Conservation (phyloP, 2,329 filamentous ascomycete genomes). For the Colletotrichum sp. region DNA sequence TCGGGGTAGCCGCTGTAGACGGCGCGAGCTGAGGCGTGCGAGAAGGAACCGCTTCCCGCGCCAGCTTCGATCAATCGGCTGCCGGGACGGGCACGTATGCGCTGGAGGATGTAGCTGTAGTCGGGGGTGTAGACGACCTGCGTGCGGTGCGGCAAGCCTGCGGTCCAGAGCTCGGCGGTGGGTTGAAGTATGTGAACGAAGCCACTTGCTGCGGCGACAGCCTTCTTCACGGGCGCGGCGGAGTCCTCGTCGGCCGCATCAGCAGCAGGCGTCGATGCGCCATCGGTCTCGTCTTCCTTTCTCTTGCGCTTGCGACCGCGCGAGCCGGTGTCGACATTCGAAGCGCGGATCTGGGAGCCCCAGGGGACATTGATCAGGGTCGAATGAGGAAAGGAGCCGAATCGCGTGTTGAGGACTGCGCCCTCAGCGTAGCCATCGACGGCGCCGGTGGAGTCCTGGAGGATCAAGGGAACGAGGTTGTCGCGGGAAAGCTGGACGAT, state of each 20-base stretch:
- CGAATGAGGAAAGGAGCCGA: slow-evolving; percentile 86
- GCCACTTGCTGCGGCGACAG: slow-evolving; percentile 64
- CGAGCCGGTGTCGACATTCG: slow-evolving; percentile 90
- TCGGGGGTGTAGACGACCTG: slow-evolving; percentile 89
- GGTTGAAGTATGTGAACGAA: slow-evolving; percentile 82
- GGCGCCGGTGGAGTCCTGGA: slow-evolving; percentile 65
- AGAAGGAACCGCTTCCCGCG: slow-evolving; percentile 83
- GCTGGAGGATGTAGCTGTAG: slow-evolving; percentile 83
- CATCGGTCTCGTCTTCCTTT: slow-evolving; percentile 44
- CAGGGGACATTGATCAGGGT: slow-evolving; percentile 81
- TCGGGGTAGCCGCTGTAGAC: slow-evolving; percentile 75
- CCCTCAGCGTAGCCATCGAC: slow-evolving; percentile 78
- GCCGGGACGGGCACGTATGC: slow-evolving; percentile 76
- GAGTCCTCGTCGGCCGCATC: slow-evolving; percentile 38
- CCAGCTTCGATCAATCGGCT: slow-evolving; percentile 80
- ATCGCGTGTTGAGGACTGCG: slow-evolving; percentile 87
- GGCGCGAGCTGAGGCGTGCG: slow-evolving; percentile 77
- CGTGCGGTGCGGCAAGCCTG: slow-evolving; percentile 79
- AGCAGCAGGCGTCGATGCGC: slow-evolving; percentile 26
- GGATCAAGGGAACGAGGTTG: slow-evolving; percentile 77
- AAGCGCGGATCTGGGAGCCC: slow-evolving; percentile 92
- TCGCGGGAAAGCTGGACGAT: slow-evolving; percentile 91
- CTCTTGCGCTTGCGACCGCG: slow-evolving; percentile 73
- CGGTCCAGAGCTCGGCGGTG: slow-evolving; percentile 83
- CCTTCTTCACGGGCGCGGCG: slow-evolving; percentile 46